Conservation (phyloP, 1,284 basidiomycete genomes). For the Porodaedalea pini region DNA sequence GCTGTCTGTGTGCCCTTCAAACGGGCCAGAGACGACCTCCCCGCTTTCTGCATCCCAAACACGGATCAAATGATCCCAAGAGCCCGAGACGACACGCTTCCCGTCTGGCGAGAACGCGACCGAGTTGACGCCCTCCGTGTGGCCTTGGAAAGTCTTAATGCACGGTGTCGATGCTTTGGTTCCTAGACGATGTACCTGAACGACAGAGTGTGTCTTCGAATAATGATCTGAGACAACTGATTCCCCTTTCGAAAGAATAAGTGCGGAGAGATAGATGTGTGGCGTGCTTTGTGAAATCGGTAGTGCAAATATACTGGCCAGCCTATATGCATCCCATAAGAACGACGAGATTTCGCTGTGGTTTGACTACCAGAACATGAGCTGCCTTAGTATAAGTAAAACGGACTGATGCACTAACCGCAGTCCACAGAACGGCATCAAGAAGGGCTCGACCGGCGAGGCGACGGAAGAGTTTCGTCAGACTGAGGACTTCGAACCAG, state of each 20-base stretch:
- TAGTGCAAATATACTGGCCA: conserved; percentile 20
- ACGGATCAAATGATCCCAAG: neutral
- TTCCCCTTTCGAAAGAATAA: conserved; percentile 22
- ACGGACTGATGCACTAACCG: neutral
- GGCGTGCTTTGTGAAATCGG: conserved; percentile 21
- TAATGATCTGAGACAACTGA: conserved; percentile 2
- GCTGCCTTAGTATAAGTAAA: neutral
- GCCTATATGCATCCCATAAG: neutral
- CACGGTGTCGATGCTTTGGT: neutral
- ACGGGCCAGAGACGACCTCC: neutral
- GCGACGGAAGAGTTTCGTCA: conserved; percentile 16
- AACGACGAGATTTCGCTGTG: neutral
- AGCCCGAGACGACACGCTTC: conserved; percentile 2
- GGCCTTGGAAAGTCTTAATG: neutral
- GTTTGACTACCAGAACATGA: neutral
- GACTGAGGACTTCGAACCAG: conserved; percentile 23
- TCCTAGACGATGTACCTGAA: neutral
- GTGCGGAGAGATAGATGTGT: conserved; percentile 27
- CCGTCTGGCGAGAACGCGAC: conserved; percentile 11
- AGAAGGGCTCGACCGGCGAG: neutral
- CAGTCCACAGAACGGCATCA: neutral
- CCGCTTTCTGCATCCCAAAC: conserved; percentile 4
- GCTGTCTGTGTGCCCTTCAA: neutral
- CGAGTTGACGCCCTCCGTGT: neutral
- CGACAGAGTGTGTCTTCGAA: neutral